Conservation (phyloP, 2,329 filamentous ascomycete species). For the Lachnellula suecica region DNA sequence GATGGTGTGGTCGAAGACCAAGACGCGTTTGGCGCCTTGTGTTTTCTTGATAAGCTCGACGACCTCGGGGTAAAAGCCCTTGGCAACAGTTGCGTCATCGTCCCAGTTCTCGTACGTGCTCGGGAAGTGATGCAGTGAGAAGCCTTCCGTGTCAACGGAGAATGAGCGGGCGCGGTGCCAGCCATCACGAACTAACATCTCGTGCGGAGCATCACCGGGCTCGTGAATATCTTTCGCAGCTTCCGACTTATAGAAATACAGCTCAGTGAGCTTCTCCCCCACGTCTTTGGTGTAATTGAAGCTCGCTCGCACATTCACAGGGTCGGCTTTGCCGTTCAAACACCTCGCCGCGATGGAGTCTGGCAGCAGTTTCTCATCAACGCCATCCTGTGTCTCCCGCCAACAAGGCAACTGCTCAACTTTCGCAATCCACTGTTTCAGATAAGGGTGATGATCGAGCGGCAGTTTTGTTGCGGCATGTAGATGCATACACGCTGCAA, state of each 20-base stretch:
- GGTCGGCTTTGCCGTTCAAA: neutral
- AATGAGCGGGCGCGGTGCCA: slow-evolving; percentile 8
- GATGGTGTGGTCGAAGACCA: slow-evolving; percentile 18
- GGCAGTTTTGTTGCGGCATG: slow-evolving; percentile 7
- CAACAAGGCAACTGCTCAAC: slow-evolving; percentile 15
- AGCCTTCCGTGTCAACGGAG: slow-evolving; percentile 13
- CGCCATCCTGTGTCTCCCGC: slow-evolving; percentile 16
- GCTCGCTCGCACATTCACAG: slow-evolving; percentile 7
- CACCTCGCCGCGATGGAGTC: slow-evolving; percentile 3
- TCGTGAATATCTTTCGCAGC: slow-evolving; percentile 10
- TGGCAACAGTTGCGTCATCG: slow-evolving; percentile 8
- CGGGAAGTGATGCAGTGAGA: slow-evolving; percentile 13
- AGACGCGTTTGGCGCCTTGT: slow-evolving; percentile 12
- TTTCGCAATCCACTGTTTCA: slow-evolving; percentile 12
- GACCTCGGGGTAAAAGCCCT: slow-evolving; percentile 15
- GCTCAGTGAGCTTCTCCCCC: slow-evolving; percentile 13
- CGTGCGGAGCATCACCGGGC: slow-evolving; percentile 15
- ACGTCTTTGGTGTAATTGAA: slow-evolving; percentile 20
- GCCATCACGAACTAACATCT: slow-evolving; percentile 10
- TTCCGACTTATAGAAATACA: slow-evolving; percentile 17
- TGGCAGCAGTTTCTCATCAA: slow-evolving; percentile 14
- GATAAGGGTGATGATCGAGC: slow-evolving; percentile 12
- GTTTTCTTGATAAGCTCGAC: slow-evolving; percentile 14
- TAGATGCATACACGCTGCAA: slow-evolving; percentile 14
- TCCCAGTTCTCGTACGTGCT: slow-evolving; percentile 11